phyloP scores from a whole-genome alignment of 176 grass and related monocot genomes.

The Chloris gayana region DNA sequence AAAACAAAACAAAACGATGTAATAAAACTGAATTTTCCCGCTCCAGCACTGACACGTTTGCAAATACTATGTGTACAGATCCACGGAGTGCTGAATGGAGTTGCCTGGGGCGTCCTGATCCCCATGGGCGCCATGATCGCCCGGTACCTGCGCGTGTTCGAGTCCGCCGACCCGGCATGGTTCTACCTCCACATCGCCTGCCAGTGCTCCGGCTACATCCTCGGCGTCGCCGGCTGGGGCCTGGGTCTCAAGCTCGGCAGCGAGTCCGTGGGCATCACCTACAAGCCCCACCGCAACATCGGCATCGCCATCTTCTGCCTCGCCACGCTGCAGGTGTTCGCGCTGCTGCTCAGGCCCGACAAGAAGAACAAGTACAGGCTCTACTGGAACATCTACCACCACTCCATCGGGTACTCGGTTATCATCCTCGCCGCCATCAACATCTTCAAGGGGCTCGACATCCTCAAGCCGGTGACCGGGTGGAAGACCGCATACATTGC shows the following conservation, averaged over 20 bases:
- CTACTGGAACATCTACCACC: conserved; percentile 96
- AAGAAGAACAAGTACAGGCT: conserved; percentile 87
- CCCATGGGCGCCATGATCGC: conserved; percentile 84
- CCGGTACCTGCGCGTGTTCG: conserved; percentile 78
- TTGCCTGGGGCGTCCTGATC: conserved; percentile 84
- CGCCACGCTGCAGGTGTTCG: conserved; percentile 92
- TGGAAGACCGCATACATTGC: conserved; percentile 84
- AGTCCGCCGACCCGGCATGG: conserved; percentile 82
- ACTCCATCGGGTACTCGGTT: conserved; percentile 71
- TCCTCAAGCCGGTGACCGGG: conserved; percentile 62
- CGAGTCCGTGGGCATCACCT: conserved; percentile 67
- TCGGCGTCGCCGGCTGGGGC: conserved; percentile 87
- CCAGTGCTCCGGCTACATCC: conserved; percentile 78
- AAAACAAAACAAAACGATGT: too few species aligned
- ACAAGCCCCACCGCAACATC: conserved; percentile 64
- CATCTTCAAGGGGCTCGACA: conserved; percentile 89
- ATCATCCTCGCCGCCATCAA: conserved; percentile 65
- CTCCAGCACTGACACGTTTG: background rate
- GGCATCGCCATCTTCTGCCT: conserved; percentile 78
- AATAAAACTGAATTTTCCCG: background rate
- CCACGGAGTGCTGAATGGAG: conserved; percentile 76
- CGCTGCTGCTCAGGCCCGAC: conserved; percentile 77
- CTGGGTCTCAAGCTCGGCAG: conserved; percentile 93
- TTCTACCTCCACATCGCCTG: conserved; percentile 88
- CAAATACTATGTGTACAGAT: conserved; percentile 45